Evolutionary conservation across 2,329 filamentous ascomycete genomes (phyloP).

Genomic region (Clonostachys rosea): DNA sequence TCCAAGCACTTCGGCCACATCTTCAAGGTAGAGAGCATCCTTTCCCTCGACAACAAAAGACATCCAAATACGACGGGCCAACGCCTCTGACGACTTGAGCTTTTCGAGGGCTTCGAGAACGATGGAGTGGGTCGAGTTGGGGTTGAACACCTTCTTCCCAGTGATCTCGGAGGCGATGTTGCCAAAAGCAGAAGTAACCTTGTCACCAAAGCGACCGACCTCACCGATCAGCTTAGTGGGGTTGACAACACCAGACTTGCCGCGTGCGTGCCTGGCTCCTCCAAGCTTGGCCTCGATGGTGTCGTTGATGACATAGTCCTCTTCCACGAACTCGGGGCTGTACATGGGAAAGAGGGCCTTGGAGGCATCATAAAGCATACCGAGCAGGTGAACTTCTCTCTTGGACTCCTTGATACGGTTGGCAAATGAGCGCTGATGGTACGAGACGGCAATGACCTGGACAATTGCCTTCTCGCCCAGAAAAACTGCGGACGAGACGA

Average conservation of each 20-base stretch:
- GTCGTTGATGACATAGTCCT: constrained; percentile 89
- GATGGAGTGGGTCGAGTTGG: constrained; percentile 83
- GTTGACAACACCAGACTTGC: constrained; percentile 57
- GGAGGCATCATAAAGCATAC: constrained; percentile 86
- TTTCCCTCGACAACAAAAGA: constrained; percentile 91
- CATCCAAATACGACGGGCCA: constrained; percentile 96
- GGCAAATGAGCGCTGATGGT: constrained; percentile 80
- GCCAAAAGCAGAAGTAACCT: constrained; percentile 88
- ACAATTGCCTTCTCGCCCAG: constrained; percentile 75
- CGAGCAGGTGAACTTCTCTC: constrained; percentile 74
- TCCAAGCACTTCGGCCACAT: constrained; percentile 85
- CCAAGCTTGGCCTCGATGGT: constrained; percentile 66
- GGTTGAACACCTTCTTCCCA: constrained; percentile 92
- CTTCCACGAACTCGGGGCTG: constrained; percentile 83
- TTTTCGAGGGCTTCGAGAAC: constrained; percentile 88
- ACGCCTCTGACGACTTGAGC: constrained; percentile 77
- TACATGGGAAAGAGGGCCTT: constrained; percentile 87
- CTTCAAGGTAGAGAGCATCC: constrained; percentile 73
- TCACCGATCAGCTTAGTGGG: constrained; percentile 77
- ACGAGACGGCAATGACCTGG: constrained; percentile 79
- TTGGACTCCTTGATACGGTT: constrained; percentile 86
- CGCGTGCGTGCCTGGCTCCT: constrained; percentile 41
- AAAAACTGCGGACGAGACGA: constrained; percentile 66
- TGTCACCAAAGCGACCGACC: constrained; percentile 81
- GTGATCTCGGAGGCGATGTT: constrained; percentile 94